Evolutionary conservation across 306 rosid genomes (phyloP), one percentile per base, ranked within the genome.

Genomic region (Luffa acutangula): DNA sequence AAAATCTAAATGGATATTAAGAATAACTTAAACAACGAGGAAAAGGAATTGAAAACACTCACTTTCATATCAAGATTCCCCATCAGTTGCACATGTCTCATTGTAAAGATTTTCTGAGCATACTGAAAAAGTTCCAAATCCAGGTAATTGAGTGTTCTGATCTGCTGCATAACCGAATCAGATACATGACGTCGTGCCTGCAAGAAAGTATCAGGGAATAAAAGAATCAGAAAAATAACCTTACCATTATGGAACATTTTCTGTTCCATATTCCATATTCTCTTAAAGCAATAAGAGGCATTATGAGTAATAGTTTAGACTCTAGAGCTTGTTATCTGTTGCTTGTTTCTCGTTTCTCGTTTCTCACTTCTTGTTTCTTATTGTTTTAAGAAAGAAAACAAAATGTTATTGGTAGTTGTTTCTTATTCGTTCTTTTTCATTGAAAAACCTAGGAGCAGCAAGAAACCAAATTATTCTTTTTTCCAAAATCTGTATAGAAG

Each of bases 121-220:
- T 96, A 80, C 80, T 88, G 83, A 58, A 91, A 93, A 58, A 96
- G 96, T 82, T 96, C 94, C 77, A 96, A 15, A 85, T 96, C 99
- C 83, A 96, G 98, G 87, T 89, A 80, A 73, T 96, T 96, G 82
- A 91, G 91, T 58, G 87, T 85, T 67, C 82, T 83, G 69, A 96
- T 87, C 86, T 87, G 87, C 85, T 80, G 80, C 75, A 91, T 91
- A 83, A 93, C 85, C 65, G 34, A 84, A 77, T 90, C 86, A 37
- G 93, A 72, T 83, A 96, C 89, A 33, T 80, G 88, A 78, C 51
- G 94, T 6, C 97, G 98, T 33, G 96, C 94, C 99, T 96, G 89
- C 56, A 80, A 67, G 3, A 18, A 60, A 84, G 80, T 77, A 79
- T 80, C 7, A 65, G 57, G 58, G 57, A 34, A 71, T 52, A 63